Evolutionary conservation across 306 rosid genomes (phyloP), one percentile per base, ranked within the genome.

Genomic region (Luffa aegyptiaca): DNA sequence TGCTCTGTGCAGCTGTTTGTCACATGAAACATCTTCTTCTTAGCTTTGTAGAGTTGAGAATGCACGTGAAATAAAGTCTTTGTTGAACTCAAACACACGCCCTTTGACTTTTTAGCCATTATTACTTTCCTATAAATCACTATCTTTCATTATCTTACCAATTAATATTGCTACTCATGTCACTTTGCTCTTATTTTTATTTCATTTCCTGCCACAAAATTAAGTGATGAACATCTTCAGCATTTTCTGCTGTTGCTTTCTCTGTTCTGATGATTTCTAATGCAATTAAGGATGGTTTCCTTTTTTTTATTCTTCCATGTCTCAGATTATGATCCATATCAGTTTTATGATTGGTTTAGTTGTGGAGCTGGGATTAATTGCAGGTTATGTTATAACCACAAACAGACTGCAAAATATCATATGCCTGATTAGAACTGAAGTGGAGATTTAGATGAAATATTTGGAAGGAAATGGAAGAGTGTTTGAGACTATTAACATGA

Each of bases 1-100:
- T 36, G 45, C 5, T 72, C 3, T 11, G 58, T 72, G 77, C 6
- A 72, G 77, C 77, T 73, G 78, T 73, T 49, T 33, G 45, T 73
- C 61, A 73, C 61, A 51, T 73, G 78, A 48, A 73, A 72, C 77
- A 48, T 48, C 77, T 72, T 68, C 4, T 65, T 48, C 77, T 73
- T 13, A 73, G 59, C 21, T 5, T 48, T 12, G 59, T 73, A 31
- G 59, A 49, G 6, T 46, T 73, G 13, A 73, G 77, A 48, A 33
- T 31, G 59, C 77, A 73, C 77, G 77, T 73, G 45, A 73, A 73
- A 49, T 26, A 35, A 72, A 48, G 57, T 73, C 44, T 49, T 33
- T 3, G 8, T 46, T 48, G 56, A 73, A 20, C 37, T 45, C 39
- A 45, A 21, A 45, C 57, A 12, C 56, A 13, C 76, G 41, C 31